These are phyloP conservation scores for Puccinia polysora DNA, from an alignment of 1,284 basidiomycete genomes.

Conservation along the genomic window DNA sequence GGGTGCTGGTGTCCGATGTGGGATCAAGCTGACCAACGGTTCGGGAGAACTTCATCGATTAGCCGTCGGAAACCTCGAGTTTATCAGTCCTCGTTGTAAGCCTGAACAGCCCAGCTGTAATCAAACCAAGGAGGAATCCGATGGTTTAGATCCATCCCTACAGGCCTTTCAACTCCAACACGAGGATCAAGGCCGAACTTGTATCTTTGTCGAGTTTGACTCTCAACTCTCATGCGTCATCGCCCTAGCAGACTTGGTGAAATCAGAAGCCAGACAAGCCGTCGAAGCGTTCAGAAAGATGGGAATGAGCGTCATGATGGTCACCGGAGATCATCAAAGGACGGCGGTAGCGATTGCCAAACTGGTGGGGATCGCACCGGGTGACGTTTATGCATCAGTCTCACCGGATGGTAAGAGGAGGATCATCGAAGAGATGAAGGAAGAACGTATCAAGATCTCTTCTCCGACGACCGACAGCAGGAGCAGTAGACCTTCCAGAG, in stretches of 20 bases:
- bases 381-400: conserved; percentile 79
- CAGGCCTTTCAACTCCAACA: conserved; percentile 65
- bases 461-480: background rate
- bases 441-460: conserved; percentile 55
- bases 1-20: conserved; percentile 72
- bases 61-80: conserved; percentile 21
- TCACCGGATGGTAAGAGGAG: conserved; percentile 87
- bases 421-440: conserved; percentile 71
- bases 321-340: conserved; percentile 78
- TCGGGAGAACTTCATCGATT: background rate
- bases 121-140: conserved; percentile 40
- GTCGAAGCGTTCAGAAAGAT: conserved; percentile 71
- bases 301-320: conserved; percentile 83
- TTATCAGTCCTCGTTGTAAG: background rate
- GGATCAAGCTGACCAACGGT: conserved; percentile 44
- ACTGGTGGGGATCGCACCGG: conserved; percentile 73
- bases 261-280: conserved; percentile 73
- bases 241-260: conserved; percentile 76
- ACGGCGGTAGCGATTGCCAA: conserved; percentile 80
- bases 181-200: conserved; percentile 67
- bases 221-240: conserved; percentile 54
- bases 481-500: conserved; percentile 37
- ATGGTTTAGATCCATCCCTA: conserved; percentile 52
- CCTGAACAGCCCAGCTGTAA: background rate
- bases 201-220: conserved; percentile 72